Base-by-base conservation (phyloP, 78 protist species). In the Carpediemonas membranifera region DNA sequence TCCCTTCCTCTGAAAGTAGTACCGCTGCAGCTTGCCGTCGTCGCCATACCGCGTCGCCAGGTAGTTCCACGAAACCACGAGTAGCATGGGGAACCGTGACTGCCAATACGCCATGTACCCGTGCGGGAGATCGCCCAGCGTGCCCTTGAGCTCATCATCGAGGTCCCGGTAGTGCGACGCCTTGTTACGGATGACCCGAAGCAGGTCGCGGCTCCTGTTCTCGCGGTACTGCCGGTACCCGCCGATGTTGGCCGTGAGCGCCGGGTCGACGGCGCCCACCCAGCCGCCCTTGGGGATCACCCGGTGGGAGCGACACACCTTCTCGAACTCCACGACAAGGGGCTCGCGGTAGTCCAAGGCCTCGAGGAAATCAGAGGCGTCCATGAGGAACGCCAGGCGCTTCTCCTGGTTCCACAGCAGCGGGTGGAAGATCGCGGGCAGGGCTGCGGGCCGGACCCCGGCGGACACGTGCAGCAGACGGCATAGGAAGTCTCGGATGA, bases 161-260 rank as follows among this genome's bases (percentile, higher is more conserved):
- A 81, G 55, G 41, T 85, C 90, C 1, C 52, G 56, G 54, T 56
- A 59, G 65, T 74, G 71, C 18, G 73, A 41, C 28, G 58, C 68
- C 68, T 85, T 85, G 73, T 85, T 85, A n/a, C 90, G 35, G 28
- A 85, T 59, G 27, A 78, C 83, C 43, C 90, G 28, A 18, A 85
- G 36, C 16, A 85, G 71, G 67, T 85, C 86, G 15, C 85, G 65
- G 15, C 68, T 34, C 54, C 69, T 51, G 41, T 44, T 55, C 7
- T 51, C 50, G 73, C 73, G 59, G 58, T 85, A 85, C 43, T 79
- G 77, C 52, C 90, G 68, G 58, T 31, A 55, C n/a, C n/a, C n/a
- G 33, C 56, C 54, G 24, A 76, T 59, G 35, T 76, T 39, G 5
- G 18, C 24, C 0, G 59, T 3, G n/a, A 64, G 68, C 54, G n/a